Conservation (phyloP, 1,139 yeast species). For the Yamadazyma taylorii region DNA sequence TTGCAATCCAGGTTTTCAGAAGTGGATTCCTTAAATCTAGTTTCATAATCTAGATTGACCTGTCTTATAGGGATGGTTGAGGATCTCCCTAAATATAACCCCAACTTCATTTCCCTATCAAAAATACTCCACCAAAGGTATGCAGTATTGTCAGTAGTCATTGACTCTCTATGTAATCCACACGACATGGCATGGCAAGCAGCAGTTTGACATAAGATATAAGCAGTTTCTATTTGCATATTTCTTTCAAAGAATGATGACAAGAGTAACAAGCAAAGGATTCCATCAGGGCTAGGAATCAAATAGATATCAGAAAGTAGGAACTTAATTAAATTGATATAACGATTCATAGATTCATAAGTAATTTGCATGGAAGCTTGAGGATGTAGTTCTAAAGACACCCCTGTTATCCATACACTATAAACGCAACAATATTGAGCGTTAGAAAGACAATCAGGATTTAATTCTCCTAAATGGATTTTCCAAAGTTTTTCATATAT, state of each 20-base stretch:
- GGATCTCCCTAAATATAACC: slow-evolving; percentile 5
- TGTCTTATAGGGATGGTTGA: slow-evolving; percentile 6
- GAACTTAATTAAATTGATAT: slow-evolving; percentile 6
- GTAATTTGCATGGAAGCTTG: slow-evolving; percentile 6
- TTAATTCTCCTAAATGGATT: slow-evolving; percentile 2
- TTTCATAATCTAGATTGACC: slow-evolving; percentile 8
- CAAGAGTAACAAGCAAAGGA: slow-evolving; percentile 5
- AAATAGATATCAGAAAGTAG: slow-evolving; percentile 6
- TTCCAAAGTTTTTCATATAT: slow-evolving; percentile 5
- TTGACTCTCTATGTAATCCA: slow-evolving; percentile 7
- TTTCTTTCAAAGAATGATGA: slow-evolving; percentile 7
- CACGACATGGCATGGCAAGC: slow-evolving; percentile 7
- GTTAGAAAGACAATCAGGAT: slow-evolving; percentile 4
- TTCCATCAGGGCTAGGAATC: slow-evolving; percentile 6
- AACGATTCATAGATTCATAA: slow-evolving; percentile 6
- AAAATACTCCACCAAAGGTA: slow-evolving; percentile 7
- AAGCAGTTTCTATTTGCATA: slow-evolving; percentile 9
- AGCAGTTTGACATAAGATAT: slow-evolving; percentile 5
- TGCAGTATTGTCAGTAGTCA: slow-evolving; percentile 2
- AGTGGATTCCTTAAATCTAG: slow-evolving; percentile 4
- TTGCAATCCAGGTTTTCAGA: slow-evolving; percentile 6
- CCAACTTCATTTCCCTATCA: slow-evolving; percentile 5
- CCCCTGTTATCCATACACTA: slow-evolving; percentile 13
- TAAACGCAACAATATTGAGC: slow-evolving; percentile 13
- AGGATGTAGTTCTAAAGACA: slow-evolving; percentile 9